phyloP scores from a whole-genome alignment of 2,329 filamentous ascomycete genomes.

The Penicillium vulpinum region DNA sequence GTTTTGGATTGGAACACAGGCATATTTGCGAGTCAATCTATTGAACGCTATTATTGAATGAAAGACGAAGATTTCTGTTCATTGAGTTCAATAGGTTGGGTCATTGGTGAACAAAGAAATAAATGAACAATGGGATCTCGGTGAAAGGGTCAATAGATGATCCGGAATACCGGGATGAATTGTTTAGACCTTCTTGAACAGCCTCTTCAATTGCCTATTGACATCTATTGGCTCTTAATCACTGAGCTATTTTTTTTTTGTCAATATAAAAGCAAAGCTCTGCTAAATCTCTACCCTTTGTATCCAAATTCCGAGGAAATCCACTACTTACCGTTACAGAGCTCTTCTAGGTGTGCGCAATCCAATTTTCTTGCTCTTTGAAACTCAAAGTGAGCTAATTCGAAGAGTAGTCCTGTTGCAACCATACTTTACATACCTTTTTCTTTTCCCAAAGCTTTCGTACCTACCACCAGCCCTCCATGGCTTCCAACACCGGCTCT shows the following conservation, averaged over 20 bases:
- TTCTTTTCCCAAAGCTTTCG: background rate
- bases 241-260: background rate
- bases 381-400: background rate
- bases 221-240: background rate
- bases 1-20: conserved; percentile 67
- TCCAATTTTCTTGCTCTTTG: conserved; percentile 1
- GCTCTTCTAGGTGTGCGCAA: conserved; percentile 1
- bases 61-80: too few species aligned
- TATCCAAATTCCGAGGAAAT: background rate
- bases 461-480: background rate
- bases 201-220: background rate
- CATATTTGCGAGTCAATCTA: conserved; percentile 45
- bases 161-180: conserved; percentile 20
- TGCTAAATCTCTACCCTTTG: background rate
- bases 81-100: background rate
- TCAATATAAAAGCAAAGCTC: background rate
- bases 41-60: background rate
- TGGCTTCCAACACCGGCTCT: conserved; percentile 27
- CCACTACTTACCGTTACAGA: background rate
- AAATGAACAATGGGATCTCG: background rate
- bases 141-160: conserved; percentile 17
- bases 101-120: background rate
- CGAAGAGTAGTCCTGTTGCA: background rate
- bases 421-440: too few species aligned
- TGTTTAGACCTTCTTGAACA: conserved; percentile 24